phyloP scores from a whole-genome alignment of 1,284 basidiomycete species.

The Rhodotorula sp. region DNA sequence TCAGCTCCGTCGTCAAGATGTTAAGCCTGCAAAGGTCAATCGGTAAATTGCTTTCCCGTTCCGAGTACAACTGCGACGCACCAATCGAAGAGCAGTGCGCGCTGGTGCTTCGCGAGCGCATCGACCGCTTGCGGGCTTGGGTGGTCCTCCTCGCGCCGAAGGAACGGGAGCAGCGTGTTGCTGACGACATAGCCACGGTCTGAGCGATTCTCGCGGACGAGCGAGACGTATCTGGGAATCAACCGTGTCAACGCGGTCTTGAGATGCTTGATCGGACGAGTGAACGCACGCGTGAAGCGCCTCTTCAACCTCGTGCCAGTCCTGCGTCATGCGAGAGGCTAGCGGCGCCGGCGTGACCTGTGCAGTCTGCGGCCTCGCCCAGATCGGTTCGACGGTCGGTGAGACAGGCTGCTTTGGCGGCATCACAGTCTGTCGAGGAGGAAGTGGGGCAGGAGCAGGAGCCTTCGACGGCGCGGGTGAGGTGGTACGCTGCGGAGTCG shows the following conservation, averaged over 20 bases:
- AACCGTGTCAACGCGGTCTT: neutral
- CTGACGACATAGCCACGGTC: constrained; percentile 29
- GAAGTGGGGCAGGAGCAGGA: neutral
- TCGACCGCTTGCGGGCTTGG: constrained; percentile 10
- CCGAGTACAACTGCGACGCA: neutral
- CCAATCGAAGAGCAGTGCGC: constrained; percentile 43
- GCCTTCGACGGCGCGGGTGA: neutral
- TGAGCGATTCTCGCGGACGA: constrained; percentile 7
- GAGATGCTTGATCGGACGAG: neutral
- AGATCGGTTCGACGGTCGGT: neutral
- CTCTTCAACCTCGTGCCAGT: constrained; percentile 35
- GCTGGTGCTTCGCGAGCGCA: constrained; percentile 30
- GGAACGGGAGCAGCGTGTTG: constrained; percentile 31
- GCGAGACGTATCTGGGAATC: constrained; percentile 13
- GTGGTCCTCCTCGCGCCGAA: constrained; percentile 36
- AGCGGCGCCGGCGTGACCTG: neutral
- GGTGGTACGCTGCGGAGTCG: neutral
- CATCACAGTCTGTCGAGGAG: neutral
- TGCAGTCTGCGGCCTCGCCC: neutral
- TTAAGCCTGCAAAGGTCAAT: constrained; percentile 16
- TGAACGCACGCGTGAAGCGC: constrained; percentile 18
- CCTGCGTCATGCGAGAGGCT: constrained; percentile 27
- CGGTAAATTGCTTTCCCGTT: too few relatives aligned
- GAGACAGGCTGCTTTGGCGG: neutral
- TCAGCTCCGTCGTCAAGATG: constrained; percentile 36